phyloP scores from a whole-genome alignment of 202 grass and related monocot genomes.

The Setaria viridis region DNA sequence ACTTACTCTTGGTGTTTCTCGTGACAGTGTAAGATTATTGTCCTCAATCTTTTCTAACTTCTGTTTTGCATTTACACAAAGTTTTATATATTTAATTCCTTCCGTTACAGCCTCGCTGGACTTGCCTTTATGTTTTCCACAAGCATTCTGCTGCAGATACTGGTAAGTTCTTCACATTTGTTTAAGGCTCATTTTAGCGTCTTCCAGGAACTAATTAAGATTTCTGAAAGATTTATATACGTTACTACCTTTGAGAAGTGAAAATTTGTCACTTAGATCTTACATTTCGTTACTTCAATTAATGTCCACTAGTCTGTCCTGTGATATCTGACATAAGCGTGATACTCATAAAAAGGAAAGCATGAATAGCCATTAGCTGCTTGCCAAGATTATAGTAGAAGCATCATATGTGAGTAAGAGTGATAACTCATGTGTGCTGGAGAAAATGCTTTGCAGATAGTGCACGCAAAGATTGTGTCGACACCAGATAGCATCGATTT shows the following conservation, averaged over 20 bases:
- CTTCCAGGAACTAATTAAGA: background rate
- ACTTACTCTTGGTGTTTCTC: conserved; percentile 26
- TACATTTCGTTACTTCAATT: background rate
- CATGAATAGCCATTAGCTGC: background rate
- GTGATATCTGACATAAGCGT: background rate
- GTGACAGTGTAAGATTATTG: conserved; percentile 60
- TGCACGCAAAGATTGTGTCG: conserved; percentile 1
- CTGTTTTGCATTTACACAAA: background rate
- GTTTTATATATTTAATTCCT: background rate
- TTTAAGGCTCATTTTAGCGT: background rate
- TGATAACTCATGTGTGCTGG: background rate
- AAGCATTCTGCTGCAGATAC: conserved; percentile 92
- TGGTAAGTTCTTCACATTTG: conserved; percentile 55
- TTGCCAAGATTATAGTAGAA: conserved; percentile 12
- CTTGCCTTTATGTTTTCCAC: conserved; percentile 98
- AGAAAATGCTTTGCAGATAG: background rate
- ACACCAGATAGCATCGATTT: background rate
- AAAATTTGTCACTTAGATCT: conserved; percentile 4
- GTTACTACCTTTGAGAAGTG: background rate
- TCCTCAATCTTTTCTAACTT: conserved; percentile 9
- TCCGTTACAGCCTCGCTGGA: conserved; percentile 75
- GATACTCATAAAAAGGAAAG: background rate
- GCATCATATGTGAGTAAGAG: conserved; percentile 9
- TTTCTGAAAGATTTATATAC: background rate
- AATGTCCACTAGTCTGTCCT: background rate